Conservation (phyloP, 345 rosid species). For the Euclidium syriacum region DNA sequence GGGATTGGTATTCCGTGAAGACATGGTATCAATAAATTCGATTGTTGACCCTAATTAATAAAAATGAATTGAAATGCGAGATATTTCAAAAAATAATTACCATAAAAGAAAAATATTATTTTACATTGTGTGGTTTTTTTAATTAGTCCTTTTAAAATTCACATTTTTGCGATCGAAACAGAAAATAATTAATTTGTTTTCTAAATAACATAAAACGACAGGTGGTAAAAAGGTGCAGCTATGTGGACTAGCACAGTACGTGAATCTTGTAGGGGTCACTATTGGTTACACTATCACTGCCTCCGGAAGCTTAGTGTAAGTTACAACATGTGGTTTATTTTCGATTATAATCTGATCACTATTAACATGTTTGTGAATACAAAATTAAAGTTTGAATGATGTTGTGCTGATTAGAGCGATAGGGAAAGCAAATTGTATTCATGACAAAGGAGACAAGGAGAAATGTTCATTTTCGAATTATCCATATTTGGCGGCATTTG, state of each 20-base stretch:
- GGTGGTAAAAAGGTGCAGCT: constrained; percentile 56
- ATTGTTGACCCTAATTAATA: not conserved
- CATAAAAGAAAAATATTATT: not conserved
- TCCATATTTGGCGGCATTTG: constrained; percentile 63
- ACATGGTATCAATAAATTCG: constrained; percentile 7
- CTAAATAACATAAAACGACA: not conserved
- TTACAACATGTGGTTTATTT: not conserved
- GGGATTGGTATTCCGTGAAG: not conserved
- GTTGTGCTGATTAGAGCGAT: constrained; percentile 52
- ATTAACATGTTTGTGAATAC: not conserved
- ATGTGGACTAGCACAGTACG: constrained; percentile 80
- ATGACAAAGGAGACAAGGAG: constrained; percentile 47
- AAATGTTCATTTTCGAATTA: constrained; percentile 49
- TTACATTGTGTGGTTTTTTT: not conserved
- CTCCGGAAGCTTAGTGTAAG: constrained; percentile 93
- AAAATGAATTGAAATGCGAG: not conserved
- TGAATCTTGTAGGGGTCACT: constrained; percentile 57
- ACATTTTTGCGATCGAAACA: not conserved
- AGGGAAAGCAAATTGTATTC: constrained; percentile 62
- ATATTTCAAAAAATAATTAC: not conserved
- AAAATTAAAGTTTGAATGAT: not conserved
- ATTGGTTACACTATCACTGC: constrained; percentile 91
- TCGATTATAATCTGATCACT: not conserved
- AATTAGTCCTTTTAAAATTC: not conserved
- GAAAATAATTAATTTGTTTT: not conserved